Conservation (phyloP, 2,329 filamentous ascomycete species). For the Talaromyces funiculosus region DNA sequence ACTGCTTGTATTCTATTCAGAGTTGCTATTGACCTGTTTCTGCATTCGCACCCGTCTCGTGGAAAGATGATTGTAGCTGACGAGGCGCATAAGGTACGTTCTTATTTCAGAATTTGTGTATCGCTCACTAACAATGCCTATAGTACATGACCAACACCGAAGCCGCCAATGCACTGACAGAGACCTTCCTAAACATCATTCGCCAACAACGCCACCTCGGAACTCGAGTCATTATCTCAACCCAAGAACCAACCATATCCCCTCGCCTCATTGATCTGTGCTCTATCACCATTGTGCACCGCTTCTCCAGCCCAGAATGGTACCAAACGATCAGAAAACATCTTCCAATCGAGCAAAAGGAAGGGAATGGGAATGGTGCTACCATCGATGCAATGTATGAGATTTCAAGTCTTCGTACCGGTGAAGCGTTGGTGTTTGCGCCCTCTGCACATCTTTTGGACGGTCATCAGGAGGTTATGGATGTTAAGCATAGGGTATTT, state of each 20-base stretch:
- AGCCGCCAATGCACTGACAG: slow-evolving; percentile 51
- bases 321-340: slow-evolving; percentile 43
- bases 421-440: slow-evolving; percentile 24
- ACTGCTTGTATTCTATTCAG: slow-evolving; percentile 68
- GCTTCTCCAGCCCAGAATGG: slow-evolving; percentile 65
- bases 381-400: slow-evolving; percentile 16
- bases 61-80: slow-evolving; percentile 65
- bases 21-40: slow-evolving; percentile 62
- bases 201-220: slow-evolving; percentile 66
- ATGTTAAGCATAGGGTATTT: slow-evolving; percentile 19
- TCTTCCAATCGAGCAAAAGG: slow-evolving; percentile 35
- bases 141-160: slow-evolving; percentile 56
- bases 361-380: background rate
- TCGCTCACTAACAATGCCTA: slow-evolving; percentile 27
- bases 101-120: slow-evolving; percentile 8
- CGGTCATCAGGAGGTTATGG: slow-evolving; percentile 11
- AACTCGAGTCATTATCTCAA: slow-evolving; percentile 63
- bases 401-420: slow-evolving; percentile 21
- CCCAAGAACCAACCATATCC: slow-evolving; percentile 70
- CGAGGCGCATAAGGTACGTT: slow-evolving; percentile 64
- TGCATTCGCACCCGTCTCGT: slow-evolving; percentile 47
- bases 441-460: slow-evolving; percentile 20
- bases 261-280: slow-evolving; percentile 65
- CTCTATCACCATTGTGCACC: slow-evolving; percentile 65
- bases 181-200: slow-evolving; percentile 58